These are phyloP conservation scores for Geotrichum macrosporum DNA, from an alignment of 1,139 yeast species.

Conservation along the genomic window DNA sequence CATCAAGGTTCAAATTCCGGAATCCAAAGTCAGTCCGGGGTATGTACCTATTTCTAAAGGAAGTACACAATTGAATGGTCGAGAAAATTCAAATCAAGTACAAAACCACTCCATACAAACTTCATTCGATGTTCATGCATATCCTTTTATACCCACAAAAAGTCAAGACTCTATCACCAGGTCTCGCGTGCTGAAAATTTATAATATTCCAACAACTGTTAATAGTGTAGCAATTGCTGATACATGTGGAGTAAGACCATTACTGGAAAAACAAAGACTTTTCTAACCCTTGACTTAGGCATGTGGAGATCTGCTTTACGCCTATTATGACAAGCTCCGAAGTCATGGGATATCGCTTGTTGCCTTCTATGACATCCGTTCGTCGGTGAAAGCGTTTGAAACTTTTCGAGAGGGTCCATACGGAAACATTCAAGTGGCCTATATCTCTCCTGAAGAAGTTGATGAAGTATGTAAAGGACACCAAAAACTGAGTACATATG, in stretches of 20 bases:
- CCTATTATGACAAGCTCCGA: slow-evolving; percentile 2
- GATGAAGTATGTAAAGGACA: slow-evolving; percentile 10
- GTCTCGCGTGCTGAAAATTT: slow-evolving; percentile 13
- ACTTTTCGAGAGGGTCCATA: slow-evolving; percentile 9
- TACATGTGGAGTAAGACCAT: slow-evolving; percentile 15
- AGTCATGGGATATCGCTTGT: slow-evolving; percentile 9
- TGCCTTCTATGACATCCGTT: slow-evolving; percentile 16
- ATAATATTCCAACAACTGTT: slow-evolving; percentile 1
- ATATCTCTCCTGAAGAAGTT: slow-evolving; percentile 7
- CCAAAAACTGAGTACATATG: background rate
- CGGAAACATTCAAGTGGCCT: slow-evolving; percentile 4
- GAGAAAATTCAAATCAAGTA: too few relatives aligned
- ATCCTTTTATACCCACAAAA: slow-evolving; percentile 9
- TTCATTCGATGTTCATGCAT: slow-evolving; percentile 16
- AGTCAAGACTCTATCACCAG: background rate
- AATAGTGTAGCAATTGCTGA: slow-evolving; percentile 1
- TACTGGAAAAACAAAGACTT: too few relatives aligned
- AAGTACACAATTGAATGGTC: too few relatives aligned
- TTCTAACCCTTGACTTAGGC: too few relatives aligned
- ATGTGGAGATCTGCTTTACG: slow-evolving; percentile 15
- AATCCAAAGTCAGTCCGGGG: too few relatives aligned
- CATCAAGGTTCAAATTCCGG: slow-evolving; percentile 17
- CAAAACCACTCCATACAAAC: background rate
- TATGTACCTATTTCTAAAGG: too few relatives aligned
- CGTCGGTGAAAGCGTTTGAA: slow-evolving; percentile 13